These are phyloP conservation scores for Chimonanthus praecox DNA, from an alignment of 164 flowering plant species.

Conservation along the genomic window DNA sequence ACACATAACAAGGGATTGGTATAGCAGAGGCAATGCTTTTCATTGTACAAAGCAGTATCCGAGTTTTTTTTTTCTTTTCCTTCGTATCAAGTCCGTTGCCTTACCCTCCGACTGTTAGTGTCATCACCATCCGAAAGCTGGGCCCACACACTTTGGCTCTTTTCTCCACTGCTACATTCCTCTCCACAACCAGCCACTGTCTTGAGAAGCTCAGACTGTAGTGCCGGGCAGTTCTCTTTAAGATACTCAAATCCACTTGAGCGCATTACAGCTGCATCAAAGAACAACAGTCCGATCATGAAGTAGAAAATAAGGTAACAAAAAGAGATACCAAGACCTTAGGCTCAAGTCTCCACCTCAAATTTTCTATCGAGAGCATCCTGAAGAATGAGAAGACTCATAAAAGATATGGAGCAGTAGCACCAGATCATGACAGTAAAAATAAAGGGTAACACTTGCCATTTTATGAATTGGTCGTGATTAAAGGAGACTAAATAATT, in stretches of 20 bases:
- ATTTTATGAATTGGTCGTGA: no score
- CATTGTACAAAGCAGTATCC: constrained; percentile 13
- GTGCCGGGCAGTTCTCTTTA: constrained; percentile 50
- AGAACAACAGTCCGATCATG: constrained; percentile 7
- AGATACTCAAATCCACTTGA: constrained; percentile 67
- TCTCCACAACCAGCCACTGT: constrained; percentile 79
- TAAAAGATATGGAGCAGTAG: constrained; percentile 12
- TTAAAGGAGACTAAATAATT: no score
- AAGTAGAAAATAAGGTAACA: constrained; percentile 6
- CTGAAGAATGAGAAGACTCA: constrained; percentile 15
- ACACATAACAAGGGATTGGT: constrained; percentile 11
- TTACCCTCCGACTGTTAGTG: constrained; percentile 58
- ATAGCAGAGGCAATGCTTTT: constrained; percentile 11
- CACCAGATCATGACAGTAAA: constrained; percentile 6
- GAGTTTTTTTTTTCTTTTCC: neutral
- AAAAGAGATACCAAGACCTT: constrained; percentile 17
- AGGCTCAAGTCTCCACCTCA: constrained; percentile 20
- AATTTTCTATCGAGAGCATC: constrained; percentile 13
- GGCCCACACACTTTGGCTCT: constrained; percentile 50
- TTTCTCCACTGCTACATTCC: constrained; percentile 60
- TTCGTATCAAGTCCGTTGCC: constrained; percentile 52
- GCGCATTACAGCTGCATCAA: constrained; percentile 72
- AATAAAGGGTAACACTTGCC: no score
- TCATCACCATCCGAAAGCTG: constrained; percentile 85
- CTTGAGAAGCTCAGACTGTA: constrained; percentile 78